Evolutionary conservation across 192 early-diverging fungal species (phyloP).

Genomic region (Lobosporangium transversale): DNA sequence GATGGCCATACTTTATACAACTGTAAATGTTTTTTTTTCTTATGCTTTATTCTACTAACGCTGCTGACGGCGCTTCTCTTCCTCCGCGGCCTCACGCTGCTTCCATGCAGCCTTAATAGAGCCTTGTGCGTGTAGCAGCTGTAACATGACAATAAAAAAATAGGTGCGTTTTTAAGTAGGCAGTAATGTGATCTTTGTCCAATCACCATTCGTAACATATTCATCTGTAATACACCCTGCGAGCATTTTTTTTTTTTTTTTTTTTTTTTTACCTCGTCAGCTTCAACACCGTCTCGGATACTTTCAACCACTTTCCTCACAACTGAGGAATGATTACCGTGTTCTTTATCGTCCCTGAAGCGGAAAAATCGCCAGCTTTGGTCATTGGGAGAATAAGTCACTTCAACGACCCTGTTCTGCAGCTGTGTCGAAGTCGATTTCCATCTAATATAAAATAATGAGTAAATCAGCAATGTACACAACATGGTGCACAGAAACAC

Average conservation of each 20-base stretch:
- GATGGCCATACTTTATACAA: no score
- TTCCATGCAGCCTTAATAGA: conserved; percentile 50
- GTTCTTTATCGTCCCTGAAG: conserved; percentile 82
- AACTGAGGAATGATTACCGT: conserved; percentile 72
- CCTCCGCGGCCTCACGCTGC: conserved; percentile 18
- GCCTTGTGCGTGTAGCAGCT: conserved; percentile 38
- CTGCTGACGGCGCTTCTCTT: conserved; percentile 1
- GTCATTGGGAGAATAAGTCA: conserved; percentile 63
- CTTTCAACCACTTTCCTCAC: conserved; percentile 71
- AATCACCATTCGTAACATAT: no score
- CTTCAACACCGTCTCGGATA: conserved; percentile 77
- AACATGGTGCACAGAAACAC: neutral
- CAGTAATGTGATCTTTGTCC: no score
- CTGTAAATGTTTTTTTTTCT: no score
- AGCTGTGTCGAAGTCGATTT: conserved; percentile 35
- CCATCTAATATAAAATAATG: conserved; percentile 17
- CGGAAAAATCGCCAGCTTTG: conserved; percentile 77
- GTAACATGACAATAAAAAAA: neutral
- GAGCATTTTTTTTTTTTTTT: no score
- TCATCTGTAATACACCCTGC: neutral
- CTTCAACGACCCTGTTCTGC: conserved; percentile 73
- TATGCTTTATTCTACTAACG: no score
- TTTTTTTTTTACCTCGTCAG: conserved; percentile 72
- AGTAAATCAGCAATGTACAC: neutral
- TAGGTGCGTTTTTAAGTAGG: no score